These are phyloP conservation scores for Holtermannia corniformis DNA, from an alignment of 768 basidiomycete genomes.

Conservation along the genomic window DNA sequence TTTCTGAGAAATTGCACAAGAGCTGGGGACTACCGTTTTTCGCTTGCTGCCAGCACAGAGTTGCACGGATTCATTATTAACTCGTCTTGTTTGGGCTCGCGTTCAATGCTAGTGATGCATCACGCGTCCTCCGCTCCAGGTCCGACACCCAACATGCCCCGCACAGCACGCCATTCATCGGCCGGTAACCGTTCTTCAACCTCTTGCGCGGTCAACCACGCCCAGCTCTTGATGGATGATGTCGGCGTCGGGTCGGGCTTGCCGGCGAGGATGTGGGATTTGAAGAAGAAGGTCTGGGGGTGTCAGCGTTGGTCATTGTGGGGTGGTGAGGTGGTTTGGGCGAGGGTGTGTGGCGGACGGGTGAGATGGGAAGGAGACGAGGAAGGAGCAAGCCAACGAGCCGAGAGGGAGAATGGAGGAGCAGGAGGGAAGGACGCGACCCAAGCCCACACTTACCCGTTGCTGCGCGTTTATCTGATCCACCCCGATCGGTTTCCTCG, in stretches of 20 bases:
- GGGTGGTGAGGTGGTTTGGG: neutral
- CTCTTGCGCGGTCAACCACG: constrained; percentile 92
- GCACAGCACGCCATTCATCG: constrained; percentile 28
- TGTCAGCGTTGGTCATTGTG: neutral
- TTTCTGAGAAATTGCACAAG: too few relatives aligned
- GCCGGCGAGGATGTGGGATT: constrained; percentile 84
- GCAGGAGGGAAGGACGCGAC: neutral
- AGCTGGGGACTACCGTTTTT: too few relatives aligned
- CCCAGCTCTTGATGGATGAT: constrained; percentile 58
- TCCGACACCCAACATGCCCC: neutral
- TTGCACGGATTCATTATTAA: too few relatives aligned
- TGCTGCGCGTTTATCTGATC: constrained; percentile 46
- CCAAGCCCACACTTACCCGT: constrained; percentile 16
- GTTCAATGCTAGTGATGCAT: too few relatives aligned
- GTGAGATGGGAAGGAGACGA: neutral
- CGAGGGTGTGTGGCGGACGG: constrained; percentile 5
- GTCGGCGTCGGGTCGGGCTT: constrained; percentile 57
- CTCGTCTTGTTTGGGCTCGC: too few relatives aligned
- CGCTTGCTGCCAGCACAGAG: too few relatives aligned
- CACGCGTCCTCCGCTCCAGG: too few relatives aligned
- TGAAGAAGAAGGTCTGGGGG: constrained; percentile 83
- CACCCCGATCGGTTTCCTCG: constrained; percentile 75
- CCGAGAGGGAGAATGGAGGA: neutral
- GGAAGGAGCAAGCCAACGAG: neutral
- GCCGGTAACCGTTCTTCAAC: constrained; percentile 55